Percentiles rank a stretch among this genome's conserved stretches.
Conservation (phyloP, 2,329 filamentous ascomycete species). For the Penicillium sp. region DNA sequence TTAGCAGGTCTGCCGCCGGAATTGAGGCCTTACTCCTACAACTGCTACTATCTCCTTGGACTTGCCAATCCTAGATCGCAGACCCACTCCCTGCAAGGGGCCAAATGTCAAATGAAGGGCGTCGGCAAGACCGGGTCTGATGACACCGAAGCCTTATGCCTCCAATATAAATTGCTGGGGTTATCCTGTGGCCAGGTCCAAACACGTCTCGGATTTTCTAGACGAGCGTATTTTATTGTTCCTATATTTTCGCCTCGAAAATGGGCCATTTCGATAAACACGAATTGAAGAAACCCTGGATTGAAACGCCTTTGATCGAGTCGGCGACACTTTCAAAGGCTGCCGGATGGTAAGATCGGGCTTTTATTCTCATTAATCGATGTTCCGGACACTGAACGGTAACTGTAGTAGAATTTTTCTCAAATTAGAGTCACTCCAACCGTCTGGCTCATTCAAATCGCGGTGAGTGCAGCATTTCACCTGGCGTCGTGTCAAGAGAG, state of each 20-base stretch:
- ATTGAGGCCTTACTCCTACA: too few relatives aligned
- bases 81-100: too few relatives aligned
- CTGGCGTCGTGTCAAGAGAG: background rate
- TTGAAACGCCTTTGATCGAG: constrained; percentile 39
- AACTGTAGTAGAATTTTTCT: constrained; percentile 66
- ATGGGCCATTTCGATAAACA: background rate
- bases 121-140: background rate
- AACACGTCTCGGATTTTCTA: too few relatives aligned
- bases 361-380: background rate
- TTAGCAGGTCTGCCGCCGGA: too few relatives aligned
- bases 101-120: background rate
- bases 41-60: too few relatives aligned
- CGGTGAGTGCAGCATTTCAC: constrained; percentile 34
- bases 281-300: constrained; percentile 31
- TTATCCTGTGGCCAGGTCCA: background rate
- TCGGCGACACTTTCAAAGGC: constrained; percentile 34
- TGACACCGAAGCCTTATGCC: background rate
- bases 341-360: constrained; percentile 35
- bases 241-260: background rate
- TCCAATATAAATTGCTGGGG: background rate
- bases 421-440: constrained; percentile 78
- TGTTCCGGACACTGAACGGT: background rate
- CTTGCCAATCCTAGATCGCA: too few relatives aligned
- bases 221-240: background rate
- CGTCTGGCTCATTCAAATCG: constrained; percentile 79